Conservation (phyloP, 1,284 basidiomycete genomes). For the Veloboletus limbatus region DNA sequence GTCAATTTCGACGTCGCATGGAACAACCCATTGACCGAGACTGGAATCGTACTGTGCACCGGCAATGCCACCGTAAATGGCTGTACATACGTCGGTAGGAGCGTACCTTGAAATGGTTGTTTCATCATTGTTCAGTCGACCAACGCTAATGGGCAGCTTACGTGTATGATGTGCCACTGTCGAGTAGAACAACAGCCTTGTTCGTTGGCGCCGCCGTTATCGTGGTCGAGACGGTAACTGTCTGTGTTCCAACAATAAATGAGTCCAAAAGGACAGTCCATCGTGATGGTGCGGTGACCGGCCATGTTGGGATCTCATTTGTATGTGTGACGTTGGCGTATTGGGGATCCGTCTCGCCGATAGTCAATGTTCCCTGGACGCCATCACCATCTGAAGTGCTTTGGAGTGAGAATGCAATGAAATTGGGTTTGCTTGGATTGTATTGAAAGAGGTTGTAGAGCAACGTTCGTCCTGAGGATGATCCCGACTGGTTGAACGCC, state of each 20-base stretch:
- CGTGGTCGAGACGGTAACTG: constrained; percentile 49
- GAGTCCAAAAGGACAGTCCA: constrained; percentile 77
- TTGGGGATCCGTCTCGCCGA: constrained; percentile 65
- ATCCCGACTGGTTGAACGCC: constrained; percentile 53
- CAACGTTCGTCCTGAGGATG: constrained; percentile 60
- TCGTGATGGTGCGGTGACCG: constrained; percentile 53
- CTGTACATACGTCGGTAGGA: constrained; percentile 54
- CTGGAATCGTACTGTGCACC: constrained; percentile 54
- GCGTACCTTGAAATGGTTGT: constrained; percentile 50
- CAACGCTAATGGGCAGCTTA: constrained; percentile 37
- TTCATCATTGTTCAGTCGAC: constrained; percentile 7
- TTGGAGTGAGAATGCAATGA: constrained; percentile 71
- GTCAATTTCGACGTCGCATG: constrained; percentile 68
- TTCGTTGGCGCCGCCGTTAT: constrained; percentile 58
- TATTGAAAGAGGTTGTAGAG: constrained; percentile 71
- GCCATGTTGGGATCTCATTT: constrained; percentile 66
- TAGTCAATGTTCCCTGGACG: constrained; percentile 63
- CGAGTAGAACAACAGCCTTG: constrained; percentile 68
- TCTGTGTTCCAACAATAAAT: constrained; percentile 53
- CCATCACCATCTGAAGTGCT: constrained; percentile 52
- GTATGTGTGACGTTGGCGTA: constrained; percentile 57
- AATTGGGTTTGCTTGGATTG: constrained; percentile 70
- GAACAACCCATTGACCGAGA: constrained; percentile 62
- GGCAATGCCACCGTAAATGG: constrained; percentile 61
- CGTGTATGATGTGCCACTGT: constrained; percentile 79